A percentile compares a stretch with the other conserved stretches of the same genome.
Conservation (phyloP, 768 basidiomycete species). For the Mycena galericulata region DNA sequence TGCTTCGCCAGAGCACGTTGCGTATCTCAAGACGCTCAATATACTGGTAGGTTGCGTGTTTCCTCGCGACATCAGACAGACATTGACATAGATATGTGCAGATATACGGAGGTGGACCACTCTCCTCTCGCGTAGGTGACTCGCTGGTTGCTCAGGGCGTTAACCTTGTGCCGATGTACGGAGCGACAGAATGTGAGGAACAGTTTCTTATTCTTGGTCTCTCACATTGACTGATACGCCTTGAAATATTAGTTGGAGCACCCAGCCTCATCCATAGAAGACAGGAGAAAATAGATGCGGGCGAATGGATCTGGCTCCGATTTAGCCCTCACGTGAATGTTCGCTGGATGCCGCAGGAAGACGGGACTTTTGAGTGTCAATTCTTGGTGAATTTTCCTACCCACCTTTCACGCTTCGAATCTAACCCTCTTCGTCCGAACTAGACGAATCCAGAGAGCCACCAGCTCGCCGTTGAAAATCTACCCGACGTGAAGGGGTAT, state of each 20-base stretch:
- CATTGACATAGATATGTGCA: constrained; percentile 38
- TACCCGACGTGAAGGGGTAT: constrained; percentile 42
- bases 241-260: constrained; percentile 38
- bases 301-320: constrained; percentile 47
- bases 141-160: constrained; percentile 48
- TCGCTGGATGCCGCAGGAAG: constrained; percentile 51
- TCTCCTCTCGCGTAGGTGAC: constrained; percentile 51
- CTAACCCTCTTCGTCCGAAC: neutral
- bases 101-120: constrained; percentile 50
- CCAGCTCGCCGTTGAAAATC: constrained; percentile 50
- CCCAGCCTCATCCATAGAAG: constrained; percentile 31
- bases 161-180: constrained; percentile 47
- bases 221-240: neutral
- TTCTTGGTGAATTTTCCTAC: constrained; percentile 49
- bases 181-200: constrained; percentile 48
- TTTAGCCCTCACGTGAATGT: constrained; percentile 42
- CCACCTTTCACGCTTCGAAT: neutral
- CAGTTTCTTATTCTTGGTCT: neutral
- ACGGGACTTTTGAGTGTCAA: constrained; percentile 53
- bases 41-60: constrained; percentile 45
- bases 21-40: constrained; percentile 41
- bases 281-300: constrained; percentile 35
- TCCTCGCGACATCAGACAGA: too few relatives aligned
- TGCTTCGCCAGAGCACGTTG: constrained; percentile 41
- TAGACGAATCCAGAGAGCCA: constrained; percentile 49